Evolutionary conservation across 1,284 basidiomycete species (phyloP).

Genomic region (Pseudozyma flocculosa): DNA sequence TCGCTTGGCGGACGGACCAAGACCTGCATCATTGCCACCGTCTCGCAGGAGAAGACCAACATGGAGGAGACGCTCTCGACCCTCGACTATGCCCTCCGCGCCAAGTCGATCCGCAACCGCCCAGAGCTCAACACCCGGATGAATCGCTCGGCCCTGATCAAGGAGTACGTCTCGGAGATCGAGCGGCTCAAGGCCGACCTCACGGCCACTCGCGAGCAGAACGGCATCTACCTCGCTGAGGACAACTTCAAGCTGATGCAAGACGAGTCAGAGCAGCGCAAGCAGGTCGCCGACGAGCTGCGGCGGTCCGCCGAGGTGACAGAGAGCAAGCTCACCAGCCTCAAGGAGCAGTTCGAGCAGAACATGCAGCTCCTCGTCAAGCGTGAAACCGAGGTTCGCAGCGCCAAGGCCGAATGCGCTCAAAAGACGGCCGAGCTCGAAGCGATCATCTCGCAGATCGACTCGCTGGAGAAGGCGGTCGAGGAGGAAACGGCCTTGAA

Average conservation of each 20-base stretch:
- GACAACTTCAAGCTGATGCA: conserved; percentile 49
- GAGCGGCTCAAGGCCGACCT: conserved; percentile 89
- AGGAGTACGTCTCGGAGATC: conserved; percentile 94
- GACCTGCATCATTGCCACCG: conserved; percentile 94
- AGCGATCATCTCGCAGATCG: conserved; percentile 25
- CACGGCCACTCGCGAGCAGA: conserved; percentile 59
- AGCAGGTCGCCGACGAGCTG: conserved; percentile 39
- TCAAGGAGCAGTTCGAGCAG: conserved; percentile 56
- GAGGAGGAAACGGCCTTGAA: conserved; percentile 64
- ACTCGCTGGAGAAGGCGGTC: conserved; percentile 25
- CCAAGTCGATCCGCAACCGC: conserved; percentile 92
- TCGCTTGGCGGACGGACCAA: conserved; percentile 97
- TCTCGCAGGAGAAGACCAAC: conserved; percentile 63
- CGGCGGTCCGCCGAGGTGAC: conserved; percentile 47
- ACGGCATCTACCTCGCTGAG: conserved; percentile 50
- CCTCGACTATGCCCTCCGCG: conserved; percentile 92
- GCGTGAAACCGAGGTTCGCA: conserved; percentile 43
- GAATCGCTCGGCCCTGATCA: conserved; percentile 85
- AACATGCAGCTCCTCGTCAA: conserved; percentile 52
- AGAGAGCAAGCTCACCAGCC: conserved; percentile 45
- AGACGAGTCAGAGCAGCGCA: conserved; percentile 39
- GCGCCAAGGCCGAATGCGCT: conserved; percentile 35
- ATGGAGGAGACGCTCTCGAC: conserved; percentile 97
- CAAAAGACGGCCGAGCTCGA: conserved; percentile 38
- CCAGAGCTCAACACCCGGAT: conserved; percentile 94